A percentile compares a stretch with the other conserved stretches of the same genome.
Conservation (phyloP, 23 red algal genomes). For the Gracilaria domingensis region DNA sequence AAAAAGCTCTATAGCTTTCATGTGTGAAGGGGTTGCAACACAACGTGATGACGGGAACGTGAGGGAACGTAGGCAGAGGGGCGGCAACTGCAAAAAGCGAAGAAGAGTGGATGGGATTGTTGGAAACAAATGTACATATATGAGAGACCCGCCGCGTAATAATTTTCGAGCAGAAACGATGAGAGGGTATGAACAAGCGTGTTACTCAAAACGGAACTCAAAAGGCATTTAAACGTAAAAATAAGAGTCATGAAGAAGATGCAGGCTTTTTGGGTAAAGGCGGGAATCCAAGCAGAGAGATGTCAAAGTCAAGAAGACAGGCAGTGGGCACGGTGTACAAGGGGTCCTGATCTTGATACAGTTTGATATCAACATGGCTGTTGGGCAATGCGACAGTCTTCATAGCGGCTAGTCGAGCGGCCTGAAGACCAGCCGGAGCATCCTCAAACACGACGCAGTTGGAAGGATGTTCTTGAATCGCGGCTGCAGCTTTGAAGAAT, state of each 20-base stretch:
- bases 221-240: not conserved
- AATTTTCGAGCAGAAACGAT: not conserved
- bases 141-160: not conserved
- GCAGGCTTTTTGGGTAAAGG: not conserved
- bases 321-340: constrained; percentile 46
- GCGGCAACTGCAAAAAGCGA: too few relatives aligned
- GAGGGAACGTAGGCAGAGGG: not conserved
- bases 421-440: constrained; percentile 71
- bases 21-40: not conserved
- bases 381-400: constrained; percentile 83
- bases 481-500: constrained; percentile 81
- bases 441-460: constrained; percentile 96
- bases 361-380: constrained; percentile 42
- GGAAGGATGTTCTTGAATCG: constrained; percentile 55
- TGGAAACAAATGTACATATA: too few relatives aligned
- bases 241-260: not conserved
- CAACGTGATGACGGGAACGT: not conserved
- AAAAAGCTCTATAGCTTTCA: constrained; percentile 46
- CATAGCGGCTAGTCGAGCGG: constrained; percentile 85
- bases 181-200: not conserved
- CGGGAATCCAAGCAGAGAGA: constrained; percentile 47
- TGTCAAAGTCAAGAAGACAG: constrained; percentile 52
- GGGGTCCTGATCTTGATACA: constrained; percentile 46
- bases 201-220: constrained; percentile 1
- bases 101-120: too few relatives aligned